phyloP scores from a whole-genome alignment of 176 grass and related monocot genomes.

The Microstegium vimineum region DNA sequence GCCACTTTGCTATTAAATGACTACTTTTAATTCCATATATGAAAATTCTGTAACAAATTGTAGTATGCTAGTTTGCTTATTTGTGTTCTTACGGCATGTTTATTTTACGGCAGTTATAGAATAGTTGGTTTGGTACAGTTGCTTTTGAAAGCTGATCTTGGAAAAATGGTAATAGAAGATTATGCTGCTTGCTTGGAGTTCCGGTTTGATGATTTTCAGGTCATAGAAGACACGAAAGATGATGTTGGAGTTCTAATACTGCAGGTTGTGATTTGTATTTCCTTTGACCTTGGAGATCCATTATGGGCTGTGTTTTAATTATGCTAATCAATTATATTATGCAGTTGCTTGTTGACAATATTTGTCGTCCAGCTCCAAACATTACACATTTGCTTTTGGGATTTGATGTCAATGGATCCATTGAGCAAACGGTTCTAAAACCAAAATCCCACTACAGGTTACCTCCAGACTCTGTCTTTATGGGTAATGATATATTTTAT shows the following conservation, averaged over 20 bases:
- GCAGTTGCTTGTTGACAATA: conserved; percentile 95
- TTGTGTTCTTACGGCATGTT: conserved; percentile 14
- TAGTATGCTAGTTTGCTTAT: not conserved
- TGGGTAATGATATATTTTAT: conserved; percentile 26
- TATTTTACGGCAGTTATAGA: conserved; percentile 64
- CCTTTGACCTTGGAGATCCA: conserved; percentile 11
- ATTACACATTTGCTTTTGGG: conserved; percentile 86
- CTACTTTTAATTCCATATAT: not conserved
- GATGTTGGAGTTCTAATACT: conserved; percentile 84
- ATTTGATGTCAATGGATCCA: conserved; percentile 75
- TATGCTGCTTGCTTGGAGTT: conserved; percentile 92
- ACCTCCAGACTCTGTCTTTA: conserved; percentile 4
- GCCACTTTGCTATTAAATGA: not conserved
- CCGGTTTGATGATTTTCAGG: conserved; percentile 86
- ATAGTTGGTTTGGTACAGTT: conserved; percentile 81
- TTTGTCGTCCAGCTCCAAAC: conserved; percentile 80
- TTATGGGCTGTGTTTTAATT: conserved; percentile 8
- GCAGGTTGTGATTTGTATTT: conserved; percentile 58
- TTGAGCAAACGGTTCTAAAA: conserved; percentile 74
- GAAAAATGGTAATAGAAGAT: conserved; percentile 84
- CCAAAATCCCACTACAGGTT: conserved; percentile 97
- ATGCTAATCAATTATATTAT: conserved; percentile 17
- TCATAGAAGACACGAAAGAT: conserved; percentile 74
- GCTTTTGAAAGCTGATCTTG: conserved; percentile 68
- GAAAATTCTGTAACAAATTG: not conserved